phyloP scores from a whole-genome alignment of 176 grass and related monocot genomes.

The Bolboschoenus planiculmis region DNA sequence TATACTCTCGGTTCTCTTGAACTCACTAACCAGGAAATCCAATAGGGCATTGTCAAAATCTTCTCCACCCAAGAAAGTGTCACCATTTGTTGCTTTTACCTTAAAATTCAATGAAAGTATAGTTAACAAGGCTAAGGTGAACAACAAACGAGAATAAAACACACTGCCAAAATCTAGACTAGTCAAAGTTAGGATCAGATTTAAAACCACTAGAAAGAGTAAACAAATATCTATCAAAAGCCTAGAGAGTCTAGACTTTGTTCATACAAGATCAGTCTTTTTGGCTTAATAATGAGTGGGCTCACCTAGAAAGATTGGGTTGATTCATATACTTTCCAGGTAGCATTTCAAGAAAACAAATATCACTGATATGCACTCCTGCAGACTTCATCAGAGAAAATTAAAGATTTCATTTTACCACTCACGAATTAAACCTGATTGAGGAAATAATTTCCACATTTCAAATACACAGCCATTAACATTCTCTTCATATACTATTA shows the following conservation, averaged over 20 bases:
- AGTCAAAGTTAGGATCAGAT: neutral
- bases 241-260: neutral
- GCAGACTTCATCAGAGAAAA: neutral
- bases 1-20: slow-evolving; percentile 54
- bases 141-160: neutral
- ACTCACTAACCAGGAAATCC: slow-evolving; percentile 61
- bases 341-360: neutral
- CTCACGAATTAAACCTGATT: neutral
- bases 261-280: neutral
- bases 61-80: slow-evolving; percentile 80
- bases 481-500: neutral
- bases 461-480: neutral
- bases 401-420: neutral
- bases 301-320: neutral
- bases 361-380: neutral
- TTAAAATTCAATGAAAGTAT: slow-evolving; percentile 5
- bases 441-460: neutral
- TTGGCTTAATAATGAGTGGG: neutral
- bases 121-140: neutral
- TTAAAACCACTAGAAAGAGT: neutral
- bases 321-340: neutral
- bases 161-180: neutral
- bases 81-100: slow-evolving; percentile 79
- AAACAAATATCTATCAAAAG: neutral
- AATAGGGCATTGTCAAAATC: slow-evolving; percentile 71